Percentiles rank a stretch among this genome's conserved stretches.
Conservation (phyloP, 495 filamentous ascomycete genomes). For the Aspergillus homomorphus region DNA sequence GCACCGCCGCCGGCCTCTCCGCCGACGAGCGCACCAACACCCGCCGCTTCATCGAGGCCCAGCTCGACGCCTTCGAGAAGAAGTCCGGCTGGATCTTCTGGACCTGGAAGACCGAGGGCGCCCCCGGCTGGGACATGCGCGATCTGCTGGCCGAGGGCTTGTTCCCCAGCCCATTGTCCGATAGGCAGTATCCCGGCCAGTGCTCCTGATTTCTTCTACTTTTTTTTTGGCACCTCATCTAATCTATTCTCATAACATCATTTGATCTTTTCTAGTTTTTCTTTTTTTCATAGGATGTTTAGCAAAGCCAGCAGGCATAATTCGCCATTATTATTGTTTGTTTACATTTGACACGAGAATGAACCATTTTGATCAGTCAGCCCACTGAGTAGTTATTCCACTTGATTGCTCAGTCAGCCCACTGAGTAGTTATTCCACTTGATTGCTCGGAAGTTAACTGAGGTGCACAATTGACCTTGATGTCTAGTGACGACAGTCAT, state of each 20-base stretch:
- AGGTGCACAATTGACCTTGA: too few relatives aligned
- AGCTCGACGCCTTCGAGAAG: constrained; percentile 71
- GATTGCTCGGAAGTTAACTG: too few relatives aligned
- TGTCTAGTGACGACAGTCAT: too few relatives aligned
- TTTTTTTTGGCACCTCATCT: background rate
- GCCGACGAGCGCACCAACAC: constrained; percentile 55
- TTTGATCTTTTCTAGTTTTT: too few relatives aligned
- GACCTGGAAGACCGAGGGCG: constrained; percentile 82
- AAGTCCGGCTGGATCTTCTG: constrained; percentile 75
- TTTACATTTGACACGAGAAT: too few relatives aligned
- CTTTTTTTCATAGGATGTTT: too few relatives aligned
- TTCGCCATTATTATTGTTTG: too few relatives aligned
- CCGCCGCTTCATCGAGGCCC: constrained; percentile 63
- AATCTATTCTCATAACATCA: background rate
- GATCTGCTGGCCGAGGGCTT: constrained; percentile 56
- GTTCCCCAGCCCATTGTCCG: constrained; percentile 59
- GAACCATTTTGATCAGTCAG: too few relatives aligned
- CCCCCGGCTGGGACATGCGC: constrained; percentile 86
- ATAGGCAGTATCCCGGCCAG: constrained; percentile 47
- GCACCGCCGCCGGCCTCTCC: constrained; percentile 51
- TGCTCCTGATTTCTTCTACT: constrained; percentile 23
- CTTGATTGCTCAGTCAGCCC: too few relatives aligned
- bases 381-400: too few relatives aligned
- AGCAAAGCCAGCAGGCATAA: too few relatives aligned
- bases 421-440: too few relatives aligned